phyloP scores from a whole-genome alignment of 176 grass and related monocot genomes.

The Musa beccarii region DNA sequence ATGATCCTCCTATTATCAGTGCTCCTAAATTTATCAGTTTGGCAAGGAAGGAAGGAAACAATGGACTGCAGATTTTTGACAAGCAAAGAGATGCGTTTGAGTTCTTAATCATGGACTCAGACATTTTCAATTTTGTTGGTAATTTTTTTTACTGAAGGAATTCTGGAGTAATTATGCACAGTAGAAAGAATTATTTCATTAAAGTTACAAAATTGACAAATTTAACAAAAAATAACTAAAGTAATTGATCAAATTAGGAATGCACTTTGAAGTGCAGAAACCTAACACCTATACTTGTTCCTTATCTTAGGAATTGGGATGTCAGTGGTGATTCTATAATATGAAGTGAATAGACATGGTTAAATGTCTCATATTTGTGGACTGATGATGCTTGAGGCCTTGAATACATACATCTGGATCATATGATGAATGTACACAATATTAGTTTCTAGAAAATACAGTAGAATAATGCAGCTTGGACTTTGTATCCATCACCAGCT shows the following conservation, averaged over 20 bases:
- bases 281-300: too few species aligned
- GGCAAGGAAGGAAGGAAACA: conserved; percentile 32
- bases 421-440: not conserved
- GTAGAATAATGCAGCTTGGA: not conserved
- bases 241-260: not conserved
- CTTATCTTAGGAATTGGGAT: too few species aligned
- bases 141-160: not conserved
- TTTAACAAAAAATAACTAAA: too few species aligned
- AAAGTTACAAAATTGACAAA: too few species aligned
- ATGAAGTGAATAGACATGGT: too few species aligned
- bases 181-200: not conserved
- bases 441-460: not conserved
- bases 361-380: too few species aligned
- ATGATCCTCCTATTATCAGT: conserved; percentile 61
- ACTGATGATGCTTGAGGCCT: not conserved
- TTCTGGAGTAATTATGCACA: not conserved
- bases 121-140: conserved; percentile 61
- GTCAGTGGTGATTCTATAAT: too few species aligned
- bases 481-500: not conserved
- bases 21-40: conserved; percentile 57
- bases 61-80: conserved; percentile 54
- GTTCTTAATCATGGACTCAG: conserved; percentile 54
- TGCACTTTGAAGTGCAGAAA: not conserved
- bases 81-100: conserved; percentile 50
- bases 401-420: not conserved